A percentile compares a stretch with the other conserved stretches of the same genome.
Conservation (phyloP, 306 rosid species). For the Vigna trinervia region DNA sequence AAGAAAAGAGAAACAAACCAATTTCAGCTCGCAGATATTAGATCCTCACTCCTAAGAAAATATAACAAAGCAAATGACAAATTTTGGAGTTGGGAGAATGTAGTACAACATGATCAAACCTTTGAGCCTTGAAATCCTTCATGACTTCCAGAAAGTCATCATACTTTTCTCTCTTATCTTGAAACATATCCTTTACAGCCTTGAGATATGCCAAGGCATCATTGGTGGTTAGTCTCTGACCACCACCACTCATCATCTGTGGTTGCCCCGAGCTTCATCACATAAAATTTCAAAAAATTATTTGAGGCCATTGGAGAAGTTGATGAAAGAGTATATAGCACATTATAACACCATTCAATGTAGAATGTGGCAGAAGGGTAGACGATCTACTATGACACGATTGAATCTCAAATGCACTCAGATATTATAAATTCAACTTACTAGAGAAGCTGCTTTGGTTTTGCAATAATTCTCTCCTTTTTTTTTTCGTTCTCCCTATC, state of each 20-base stretch:
- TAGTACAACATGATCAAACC: constrained; percentile 51
- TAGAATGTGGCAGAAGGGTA: not conserved
- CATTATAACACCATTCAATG: constrained; percentile 41
- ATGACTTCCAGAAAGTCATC: constrained; percentile 85
- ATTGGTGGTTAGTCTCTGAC: constrained; percentile 73
- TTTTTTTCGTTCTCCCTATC: not conserved
- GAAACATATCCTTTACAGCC: constrained; percentile 88
- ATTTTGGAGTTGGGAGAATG: constrained; percentile 11
- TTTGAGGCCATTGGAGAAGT: constrained; percentile 16
- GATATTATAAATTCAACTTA: not conserved
- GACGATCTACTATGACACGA: not conserved
- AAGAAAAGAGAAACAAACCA: constrained; percentile 41
- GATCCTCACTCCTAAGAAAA: not conserved
- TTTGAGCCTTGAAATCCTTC: constrained; percentile 92
- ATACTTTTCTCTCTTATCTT: constrained; percentile 74
- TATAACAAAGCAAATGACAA: not conserved
- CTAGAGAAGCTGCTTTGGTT: constrained; percentile 6
- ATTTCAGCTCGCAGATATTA: constrained; percentile 32
- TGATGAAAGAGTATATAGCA: constrained; percentile 20
- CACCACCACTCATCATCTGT: constrained; percentile 67
- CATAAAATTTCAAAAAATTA: constrained; percentile 37
- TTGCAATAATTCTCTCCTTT: not conserved
- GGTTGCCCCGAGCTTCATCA: constrained; percentile 81
- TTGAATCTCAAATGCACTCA: not conserved
- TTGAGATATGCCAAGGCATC: constrained; percentile 85